A percentile compares a stretch with the other conserved stretches of the same genome.
These are phyloP conservation scores for Immersiporthe knoxdaviesiana DNA, from an alignment of 2,329 filamentous ascomycete species.

Conservation along the genomic window DNA sequence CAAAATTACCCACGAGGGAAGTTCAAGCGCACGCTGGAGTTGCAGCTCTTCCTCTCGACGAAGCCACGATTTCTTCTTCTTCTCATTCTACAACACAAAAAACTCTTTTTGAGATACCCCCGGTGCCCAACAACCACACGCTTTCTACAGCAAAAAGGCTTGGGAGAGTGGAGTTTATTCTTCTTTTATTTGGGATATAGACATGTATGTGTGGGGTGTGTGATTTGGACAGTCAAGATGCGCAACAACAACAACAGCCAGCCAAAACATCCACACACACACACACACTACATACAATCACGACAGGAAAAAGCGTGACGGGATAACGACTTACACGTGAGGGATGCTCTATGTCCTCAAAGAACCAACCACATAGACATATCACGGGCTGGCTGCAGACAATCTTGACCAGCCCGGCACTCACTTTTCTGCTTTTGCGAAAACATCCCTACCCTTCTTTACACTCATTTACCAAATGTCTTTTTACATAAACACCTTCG, in stretches of 20 bases:
- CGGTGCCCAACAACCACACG: slow-evolving; percentile 21
- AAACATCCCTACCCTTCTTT: slow-evolving; percentile 21
- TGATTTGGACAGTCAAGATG: neutral
- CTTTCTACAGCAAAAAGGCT: slow-evolving; percentile 12
- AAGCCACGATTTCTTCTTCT: slow-evolving; percentile 29
- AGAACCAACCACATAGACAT: slow-evolving; percentile 13
- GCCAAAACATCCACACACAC: too few species aligned
- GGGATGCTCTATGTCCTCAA: neutral
- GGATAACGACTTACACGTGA: slow-evolving; percentile 25
- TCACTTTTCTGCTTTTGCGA: too few species aligned
- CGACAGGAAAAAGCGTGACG: slow-evolving; percentile 14
- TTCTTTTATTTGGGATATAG: slow-evolving; percentile 7
- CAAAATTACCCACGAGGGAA: neutral
- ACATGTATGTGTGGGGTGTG: neutral
- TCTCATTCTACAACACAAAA: slow-evolving; percentile 16
- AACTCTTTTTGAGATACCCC: slow-evolving; percentile 23
- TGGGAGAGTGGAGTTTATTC: slow-evolving; percentile 21
- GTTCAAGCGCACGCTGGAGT: slow-evolving; percentile 27
- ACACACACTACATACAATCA: neutral
- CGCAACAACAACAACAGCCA: neutral
- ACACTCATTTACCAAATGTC: slow-evolving; percentile 21
- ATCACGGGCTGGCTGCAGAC: slow-evolving; percentile 20
- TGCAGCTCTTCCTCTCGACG: slow-evolving; percentile 27
- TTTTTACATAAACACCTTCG: slow-evolving; percentile 13
- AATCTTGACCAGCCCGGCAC: slow-evolving; percentile 8